Evolutionary conservation across 1,284 basidiomycete species (phyloP).

Genomic region (Takashimella tepidaria): DNA sequence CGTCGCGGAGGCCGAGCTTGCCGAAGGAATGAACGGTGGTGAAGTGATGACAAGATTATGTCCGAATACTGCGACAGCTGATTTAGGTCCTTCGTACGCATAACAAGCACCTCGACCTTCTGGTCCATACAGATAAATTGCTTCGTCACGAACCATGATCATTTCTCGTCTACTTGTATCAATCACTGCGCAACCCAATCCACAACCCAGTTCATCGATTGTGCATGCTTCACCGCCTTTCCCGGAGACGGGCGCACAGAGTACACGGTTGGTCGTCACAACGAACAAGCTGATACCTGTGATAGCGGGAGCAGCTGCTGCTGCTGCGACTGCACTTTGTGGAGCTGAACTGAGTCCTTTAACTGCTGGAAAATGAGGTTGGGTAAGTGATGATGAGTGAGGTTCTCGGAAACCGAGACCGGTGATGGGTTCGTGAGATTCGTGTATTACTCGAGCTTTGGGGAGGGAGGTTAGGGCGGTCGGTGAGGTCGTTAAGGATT

Average conservation of each 20-base stretch:
- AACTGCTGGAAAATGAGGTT: too few relatives aligned
- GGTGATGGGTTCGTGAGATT: conserved; percentile 68
- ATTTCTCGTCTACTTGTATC: conserved; percentile 66
- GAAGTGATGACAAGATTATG: conserved; percentile 86
- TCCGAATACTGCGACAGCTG: conserved; percentile 59
- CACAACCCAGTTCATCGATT: conserved; percentile 81
- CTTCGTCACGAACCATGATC: conserved; percentile 84
- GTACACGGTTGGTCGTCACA: conserved; percentile 76
- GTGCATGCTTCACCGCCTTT: conserved; percentile 62
- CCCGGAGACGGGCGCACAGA: conserved; percentile 61
- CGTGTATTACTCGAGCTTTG: conserved; percentile 72
- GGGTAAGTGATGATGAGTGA: conserved; percentile 15
- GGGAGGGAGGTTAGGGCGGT: conserved; percentile 63
- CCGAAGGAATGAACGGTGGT: conserved; percentile 68
- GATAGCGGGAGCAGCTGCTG: conserved; percentile 5
- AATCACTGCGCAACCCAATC: conserved; percentile 76
- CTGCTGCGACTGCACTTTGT: conserved; percentile 1
- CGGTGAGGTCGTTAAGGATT: conserved; percentile 63
- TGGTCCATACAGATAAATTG: conserved; percentile 77
- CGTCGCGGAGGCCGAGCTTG: conserved; percentile 63
- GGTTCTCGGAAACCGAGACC: conserved; percentile 81
- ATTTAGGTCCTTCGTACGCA: conserved; percentile 70
- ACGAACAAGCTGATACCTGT: conserved; percentile 65
- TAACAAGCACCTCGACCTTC: conserved; percentile 81
- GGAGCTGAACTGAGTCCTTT: too few relatives aligned